phyloP scores from a whole-genome alignment of 768 basidiomycete genomes.

The Leucocoprinus sp. region DNA sequence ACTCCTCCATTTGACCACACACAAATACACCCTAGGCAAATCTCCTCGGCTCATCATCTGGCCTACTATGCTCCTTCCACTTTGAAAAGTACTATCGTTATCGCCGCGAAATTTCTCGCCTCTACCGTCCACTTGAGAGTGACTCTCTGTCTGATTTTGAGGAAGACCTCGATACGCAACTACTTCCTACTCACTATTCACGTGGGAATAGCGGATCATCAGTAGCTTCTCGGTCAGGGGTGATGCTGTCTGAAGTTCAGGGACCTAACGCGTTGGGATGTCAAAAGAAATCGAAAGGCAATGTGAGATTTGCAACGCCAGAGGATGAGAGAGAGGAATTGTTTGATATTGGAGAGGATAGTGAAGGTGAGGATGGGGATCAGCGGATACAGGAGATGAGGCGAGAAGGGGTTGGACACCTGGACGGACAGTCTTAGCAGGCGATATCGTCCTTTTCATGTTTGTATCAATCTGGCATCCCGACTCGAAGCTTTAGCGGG shows the following conservation, averaged over 20 bases:
- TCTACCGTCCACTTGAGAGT: constrained; percentile 65
- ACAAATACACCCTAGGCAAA: constrained; percentile 65
- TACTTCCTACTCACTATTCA: constrained; percentile 6
- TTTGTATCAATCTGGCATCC: too few relatives aligned
- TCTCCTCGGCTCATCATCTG: constrained; percentile 61
- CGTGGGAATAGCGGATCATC: neutral
- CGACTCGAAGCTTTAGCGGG: too few relatives aligned
- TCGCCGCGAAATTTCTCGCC: constrained; percentile 71
- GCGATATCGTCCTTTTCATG: constrained; percentile 2
- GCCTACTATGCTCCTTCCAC: constrained; percentile 58
- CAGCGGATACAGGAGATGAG: constrained; percentile 5
- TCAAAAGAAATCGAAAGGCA: constrained; percentile 9
- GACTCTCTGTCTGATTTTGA: constrained; percentile 45
- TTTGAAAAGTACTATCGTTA: constrained; percentile 71
- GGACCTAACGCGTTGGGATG: neutral
- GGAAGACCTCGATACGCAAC: constrained; percentile 27
- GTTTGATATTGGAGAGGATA: constrained; percentile 60
- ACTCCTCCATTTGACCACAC: constrained; percentile 1
- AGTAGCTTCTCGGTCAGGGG: neutral
- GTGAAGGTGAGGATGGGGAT: constrained; percentile 28
- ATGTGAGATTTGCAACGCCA: constrained; percentile 24
- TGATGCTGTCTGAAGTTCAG: neutral
- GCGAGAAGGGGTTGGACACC: constrained; percentile 13
- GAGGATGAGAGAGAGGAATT: constrained; percentile 78
- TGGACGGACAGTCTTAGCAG: neutral